Percentiles rank a stretch among this genome's conserved stretches.
Conservation (phyloP, 2,329 filamentous ascomycete species). For the Cercospora zeina region DNA sequence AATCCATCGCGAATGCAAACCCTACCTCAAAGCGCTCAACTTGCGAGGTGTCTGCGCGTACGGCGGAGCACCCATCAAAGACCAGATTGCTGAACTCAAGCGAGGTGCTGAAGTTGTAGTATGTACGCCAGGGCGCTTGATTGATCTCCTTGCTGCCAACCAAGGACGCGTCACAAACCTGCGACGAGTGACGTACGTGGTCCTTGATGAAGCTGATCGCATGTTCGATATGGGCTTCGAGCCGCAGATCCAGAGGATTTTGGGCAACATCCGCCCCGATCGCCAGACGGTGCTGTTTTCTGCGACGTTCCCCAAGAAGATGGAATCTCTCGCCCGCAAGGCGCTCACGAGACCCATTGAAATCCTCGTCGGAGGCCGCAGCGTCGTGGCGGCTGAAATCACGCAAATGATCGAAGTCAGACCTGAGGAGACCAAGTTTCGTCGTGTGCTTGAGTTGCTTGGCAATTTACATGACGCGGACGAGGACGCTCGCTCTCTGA, state of each 20-base stretch:
- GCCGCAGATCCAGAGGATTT: slow-evolving; percentile 95
- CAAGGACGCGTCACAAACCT: slow-evolving; percentile 92
- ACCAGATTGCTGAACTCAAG: slow-evolving; percentile 95
- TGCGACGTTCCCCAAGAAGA: slow-evolving; percentile 90
- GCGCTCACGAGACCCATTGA: slow-evolving; percentile 82
- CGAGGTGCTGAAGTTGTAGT: slow-evolving; percentile 93
- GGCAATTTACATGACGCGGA: slow-evolving; percentile 84
- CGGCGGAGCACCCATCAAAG: slow-evolving; percentile 91
- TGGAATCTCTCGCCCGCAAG: slow-evolving; percentile 88
- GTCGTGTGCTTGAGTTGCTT: slow-evolving; percentile 78
- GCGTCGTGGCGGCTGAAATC: slow-evolving; percentile 68
- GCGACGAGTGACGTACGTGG: slow-evolving; percentile 84
- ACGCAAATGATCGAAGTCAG: slow-evolving; percentile 89
- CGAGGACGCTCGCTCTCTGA: slow-evolving; percentile 83
- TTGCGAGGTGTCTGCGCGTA: slow-evolving; percentile 90
- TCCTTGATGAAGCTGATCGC: slow-evolving; percentile 93
- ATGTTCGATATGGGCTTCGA: slow-evolving; percentile 99
- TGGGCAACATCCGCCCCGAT: slow-evolving; percentile 86
- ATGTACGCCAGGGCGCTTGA: slow-evolving; percentile 91
- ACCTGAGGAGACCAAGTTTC: slow-evolving; percentile 78
- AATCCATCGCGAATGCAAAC: slow-evolving; percentile 91
- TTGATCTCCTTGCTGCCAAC: slow-evolving; percentile 91
- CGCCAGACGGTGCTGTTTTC: slow-evolving; percentile 95
- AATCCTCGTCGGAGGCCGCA: slow-evolving; percentile 87
- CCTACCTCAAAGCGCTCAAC: slow-evolving; percentile 83